These are phyloP conservation scores for Zhuliangozyma blackwelliae DNA, from an alignment of 1,139 yeast species.

Conservation along the genomic window DNA sequence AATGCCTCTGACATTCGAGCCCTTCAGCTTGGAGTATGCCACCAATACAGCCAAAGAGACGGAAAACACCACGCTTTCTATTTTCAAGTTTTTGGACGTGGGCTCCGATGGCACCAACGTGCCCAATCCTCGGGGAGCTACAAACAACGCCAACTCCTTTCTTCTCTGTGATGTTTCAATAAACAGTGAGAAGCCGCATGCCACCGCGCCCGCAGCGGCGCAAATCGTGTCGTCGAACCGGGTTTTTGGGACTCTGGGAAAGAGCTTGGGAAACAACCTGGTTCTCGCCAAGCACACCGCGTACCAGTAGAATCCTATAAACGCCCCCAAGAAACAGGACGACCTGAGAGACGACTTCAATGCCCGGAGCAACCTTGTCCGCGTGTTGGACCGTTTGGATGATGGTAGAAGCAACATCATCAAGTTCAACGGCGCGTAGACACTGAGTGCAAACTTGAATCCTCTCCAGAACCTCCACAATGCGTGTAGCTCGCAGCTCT, in stretches of 20 bases:
- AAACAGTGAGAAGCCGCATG: conserved; percentile 33
- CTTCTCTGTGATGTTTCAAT: conserved; percentile 31
- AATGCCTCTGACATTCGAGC: conserved; percentile 30
- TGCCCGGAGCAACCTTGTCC: conserved; percentile 20
- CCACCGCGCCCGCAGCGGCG: conserved; percentile 26
- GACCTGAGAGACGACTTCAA: conserved; percentile 24
- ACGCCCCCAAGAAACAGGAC: conserved; percentile 31
- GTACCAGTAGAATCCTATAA: conserved; percentile 33
- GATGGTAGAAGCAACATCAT: conserved; percentile 31
- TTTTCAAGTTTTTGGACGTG: conserved; percentile 19
- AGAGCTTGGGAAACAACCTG: conserved; percentile 24
- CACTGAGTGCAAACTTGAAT: conserved; percentile 28
- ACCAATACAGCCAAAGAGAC: conserved; percentile 32
- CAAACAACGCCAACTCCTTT: conserved; percentile 38
- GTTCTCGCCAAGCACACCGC: conserved; percentile 34
- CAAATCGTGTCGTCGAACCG: conserved; percentile 29
- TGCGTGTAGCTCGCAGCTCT: conserved; percentile 37
- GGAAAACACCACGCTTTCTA: conserved; percentile 28
- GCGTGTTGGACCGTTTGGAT: conserved; percentile 5
- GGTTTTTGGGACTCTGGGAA: conserved; percentile 24
- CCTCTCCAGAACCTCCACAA: conserved; percentile 35
- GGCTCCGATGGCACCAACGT: conserved; percentile 28
- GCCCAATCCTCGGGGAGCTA: conserved; percentile 36
- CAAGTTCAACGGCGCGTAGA: conserved; percentile 30
- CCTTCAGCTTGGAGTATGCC: conserved; percentile 25